These are phyloP conservation scores for Eucalyptus regnans DNA, from an alignment of 345 rosid genomes.

Conservation along the genomic window DNA sequence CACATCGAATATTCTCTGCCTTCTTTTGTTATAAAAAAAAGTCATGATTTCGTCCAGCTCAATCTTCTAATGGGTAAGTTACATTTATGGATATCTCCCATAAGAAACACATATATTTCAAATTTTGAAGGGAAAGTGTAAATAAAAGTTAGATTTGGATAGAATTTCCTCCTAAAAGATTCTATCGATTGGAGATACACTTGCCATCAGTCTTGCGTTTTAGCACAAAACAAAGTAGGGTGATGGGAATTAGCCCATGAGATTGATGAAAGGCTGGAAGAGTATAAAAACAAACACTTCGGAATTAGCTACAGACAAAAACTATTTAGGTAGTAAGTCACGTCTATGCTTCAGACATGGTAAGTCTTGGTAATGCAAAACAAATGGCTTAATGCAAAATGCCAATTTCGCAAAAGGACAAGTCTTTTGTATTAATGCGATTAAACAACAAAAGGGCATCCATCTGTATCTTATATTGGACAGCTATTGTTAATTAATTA, in stretches of 20 bases:
- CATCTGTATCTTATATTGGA: neutral
- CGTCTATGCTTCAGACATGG: neutral
- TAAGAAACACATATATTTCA: no score
- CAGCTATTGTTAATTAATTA: neutral
- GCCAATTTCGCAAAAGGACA: neutral
- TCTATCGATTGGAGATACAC: no score
- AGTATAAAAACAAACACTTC: neutral
- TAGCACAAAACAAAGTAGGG: neutral
- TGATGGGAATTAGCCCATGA: neutral
- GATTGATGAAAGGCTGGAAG: neutral
- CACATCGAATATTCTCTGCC: neutral
- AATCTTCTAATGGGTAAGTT: neutral
- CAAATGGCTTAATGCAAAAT: neutral
- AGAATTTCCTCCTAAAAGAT: no score
- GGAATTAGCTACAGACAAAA: neutral
- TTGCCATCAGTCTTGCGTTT: neutral
- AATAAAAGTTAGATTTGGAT: no score
- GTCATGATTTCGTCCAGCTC: neutral
- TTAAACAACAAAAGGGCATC: neutral
- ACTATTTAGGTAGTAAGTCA: neutral
- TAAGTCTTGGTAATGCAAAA: neutral
- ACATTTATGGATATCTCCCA: neutral
- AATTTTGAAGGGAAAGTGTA: no score
- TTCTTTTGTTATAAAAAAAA: neutral
- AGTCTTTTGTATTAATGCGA: neutral